phyloP scores from a whole-genome alignment of 805 yeast species.

The Metschnikowia kofuensis region DNA sequence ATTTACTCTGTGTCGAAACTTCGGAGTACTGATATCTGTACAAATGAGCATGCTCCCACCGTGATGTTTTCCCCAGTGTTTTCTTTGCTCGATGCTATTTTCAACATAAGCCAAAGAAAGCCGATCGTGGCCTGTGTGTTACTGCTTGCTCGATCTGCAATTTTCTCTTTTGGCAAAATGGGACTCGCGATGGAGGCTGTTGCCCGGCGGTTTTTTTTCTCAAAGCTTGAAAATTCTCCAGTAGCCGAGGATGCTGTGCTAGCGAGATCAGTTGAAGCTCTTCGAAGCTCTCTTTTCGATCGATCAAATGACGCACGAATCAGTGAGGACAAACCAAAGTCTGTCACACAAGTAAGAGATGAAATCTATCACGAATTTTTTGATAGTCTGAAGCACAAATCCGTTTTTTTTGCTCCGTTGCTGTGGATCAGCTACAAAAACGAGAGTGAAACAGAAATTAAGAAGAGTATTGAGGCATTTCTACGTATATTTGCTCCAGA shows the following conservation, averaged over 20 bases:
- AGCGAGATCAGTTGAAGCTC: slow-evolving; percentile 14
- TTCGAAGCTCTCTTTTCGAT: slow-evolving; percentile 16
- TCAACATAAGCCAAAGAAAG: slow-evolving; percentile 17
- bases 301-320: neutral
- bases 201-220: neutral
- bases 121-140: slow-evolving; percentile 18
- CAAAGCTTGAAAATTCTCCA: slow-evolving; percentile 5
- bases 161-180: slow-evolving; percentile 1
- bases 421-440: slow-evolving; percentile 8
- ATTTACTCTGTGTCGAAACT: neutral
- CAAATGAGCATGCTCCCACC: neutral
- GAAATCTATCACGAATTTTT: neutral
- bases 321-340: neutral
- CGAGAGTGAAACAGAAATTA: slow-evolving; percentile 20
- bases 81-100: slow-evolving; percentile 18
- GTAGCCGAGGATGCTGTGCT: slow-evolving; percentile 10
- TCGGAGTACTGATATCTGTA: too few relatives aligned
- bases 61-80: slow-evolving; percentile 18
- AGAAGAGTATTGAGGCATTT: slow-evolving; percentile 14
- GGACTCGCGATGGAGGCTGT: slow-evolving; percentile 10
- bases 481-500: slow-evolving; percentile 16
- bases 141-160: slow-evolving; percentile 1
- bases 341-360: slow-evolving; percentile 1
- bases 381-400: neutral
- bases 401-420: neutral